Conservation (phyloP, 331 rosid species). For the Acacia pycnantha region DNA sequence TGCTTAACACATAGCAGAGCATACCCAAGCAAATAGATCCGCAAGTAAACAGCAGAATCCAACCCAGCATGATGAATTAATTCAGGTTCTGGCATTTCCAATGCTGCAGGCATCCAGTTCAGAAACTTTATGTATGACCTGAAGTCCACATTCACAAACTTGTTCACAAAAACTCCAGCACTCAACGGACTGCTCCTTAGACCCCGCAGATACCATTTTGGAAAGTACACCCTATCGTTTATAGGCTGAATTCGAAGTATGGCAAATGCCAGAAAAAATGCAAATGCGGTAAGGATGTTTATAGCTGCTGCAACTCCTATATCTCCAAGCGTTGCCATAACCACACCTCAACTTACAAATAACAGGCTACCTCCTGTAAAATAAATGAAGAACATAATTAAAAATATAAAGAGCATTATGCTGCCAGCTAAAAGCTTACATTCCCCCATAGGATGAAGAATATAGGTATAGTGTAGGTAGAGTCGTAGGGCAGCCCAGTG, state of each 20-base stretch:
- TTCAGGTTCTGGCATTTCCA: slow-evolving; percentile 98
- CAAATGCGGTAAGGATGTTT: slow-evolving; percentile 75
- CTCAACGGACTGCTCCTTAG: slow-evolving; percentile 75
- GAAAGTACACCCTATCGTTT: slow-evolving; percentile 95
- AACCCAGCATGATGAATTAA: slow-evolving; percentile 87
- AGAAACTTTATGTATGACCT: slow-evolving; percentile 68
- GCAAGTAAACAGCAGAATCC: slow-evolving; percentile 88
- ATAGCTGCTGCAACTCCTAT: slow-evolving; percentile 89
- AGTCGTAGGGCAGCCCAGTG: not conserved
- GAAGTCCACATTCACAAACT: slow-evolving; percentile 88
- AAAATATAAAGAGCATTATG: not conserved
- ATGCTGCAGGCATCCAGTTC: slow-evolving; percentile 93
- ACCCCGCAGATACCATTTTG: slow-evolving; percentile 95
- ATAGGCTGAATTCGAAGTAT: slow-evolving; percentile 87
- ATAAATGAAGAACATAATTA: not conserved
- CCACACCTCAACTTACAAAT: slow-evolving; percentile 15
- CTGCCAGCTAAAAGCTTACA: not conserved
- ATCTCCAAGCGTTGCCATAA: slow-evolving; percentile 79
- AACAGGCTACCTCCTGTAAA: slow-evolving; percentile 40
- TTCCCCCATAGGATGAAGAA: not conserved
- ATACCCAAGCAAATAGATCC: slow-evolving; percentile 95
- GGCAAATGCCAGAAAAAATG: slow-evolving; percentile 79
- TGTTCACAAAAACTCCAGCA: slow-evolving; percentile 63
- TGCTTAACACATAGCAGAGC: slow-evolving; percentile 1
- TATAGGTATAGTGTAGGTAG: slow-evolving; percentile 2